Evolutionary conservation across 1,284 basidiomycete species (phyloP), one percentile per base, ranked within the genome.

Genomic region (Pseudozyma pruni): DNA sequence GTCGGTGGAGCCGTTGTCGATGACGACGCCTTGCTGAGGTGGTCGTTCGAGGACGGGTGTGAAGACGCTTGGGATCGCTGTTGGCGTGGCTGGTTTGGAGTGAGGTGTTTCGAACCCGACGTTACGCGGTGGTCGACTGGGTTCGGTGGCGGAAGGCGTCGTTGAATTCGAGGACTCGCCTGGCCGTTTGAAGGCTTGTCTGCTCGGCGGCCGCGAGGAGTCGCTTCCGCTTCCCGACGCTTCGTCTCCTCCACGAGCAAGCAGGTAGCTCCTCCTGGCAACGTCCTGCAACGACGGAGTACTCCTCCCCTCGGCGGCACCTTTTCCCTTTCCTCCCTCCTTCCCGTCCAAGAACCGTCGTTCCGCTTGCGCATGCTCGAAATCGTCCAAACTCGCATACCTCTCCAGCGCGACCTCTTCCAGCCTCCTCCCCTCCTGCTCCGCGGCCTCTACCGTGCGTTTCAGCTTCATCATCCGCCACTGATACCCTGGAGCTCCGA

Each of bases 401-500:
- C 78, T 60, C 44, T 98, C 95, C 23, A 93, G 74, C 0, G 91
- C 95, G 20, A 98, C 88, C 51, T 94, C 89, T 78, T 93, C 90
- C 2, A 95, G 82, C 0, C 89, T 76, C 19, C 87, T 85, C 73
- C 79, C 77, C 20, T 94, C 92, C 77, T 95, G 93, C 64, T 93
- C 89, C 0, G 91, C 93, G 4, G 91, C 88, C 82, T 98, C 94
- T 80, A 91, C 93, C 1, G 93, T 90, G 13, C 92, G 87, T 33
- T 90, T 88, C 1, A 98, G 87, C 81, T 94, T 94, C 90, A 93
- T 94, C 94, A 98, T 97, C 20, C 95, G 89, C 95, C 95, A 98
- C 79, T 90, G 89, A 16, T 92, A 92, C 10, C 95, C 95, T 2
- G 94, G 91, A 0, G 92, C 93, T 2, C 94, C 88, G 44, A 85